Base-by-base conservation (phyloP, 1,139 yeast genomes). In the Yamadazyma dendronema region DNA sequence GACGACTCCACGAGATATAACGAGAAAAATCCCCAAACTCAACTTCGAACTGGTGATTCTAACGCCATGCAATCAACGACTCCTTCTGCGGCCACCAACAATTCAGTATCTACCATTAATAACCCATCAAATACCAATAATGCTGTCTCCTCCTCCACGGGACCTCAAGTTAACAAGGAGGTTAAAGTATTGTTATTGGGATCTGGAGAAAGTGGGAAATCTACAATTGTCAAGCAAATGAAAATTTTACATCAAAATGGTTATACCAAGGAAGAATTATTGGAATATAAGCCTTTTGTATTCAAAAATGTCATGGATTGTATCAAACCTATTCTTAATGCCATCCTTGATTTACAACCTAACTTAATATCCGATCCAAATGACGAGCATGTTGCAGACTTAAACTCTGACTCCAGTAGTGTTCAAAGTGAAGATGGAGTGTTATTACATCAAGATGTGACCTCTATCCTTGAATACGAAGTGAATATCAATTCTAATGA, bases 141-240 rank as follows among this genome's bases (percentile, higher is more conserved):
- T 9, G 14, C 11, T 17, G 13, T 15, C 16, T 26, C 22, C 23
- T 26, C 5, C 26, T 25, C 16, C 10, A 2, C 16, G 9, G 16
- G 16, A n/a, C 28, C 7, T n/a, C 36, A 19, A 8, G 22, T 39
- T 4, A 57, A 54, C 16, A 67, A 68, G 40, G 80, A 76, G 44
- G 76, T 81, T 24, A 84, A 84, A 54, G 78, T 82, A 30, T 62
- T 84, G 27, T 62, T 84, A 30, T 61, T 84, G 37, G 94, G 94
- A 6, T 80, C 90, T 0, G 94, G 92, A 17, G 94, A 84, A 53
- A 76, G 84, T 50, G 92, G 92, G 12, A 84, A 84, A 52, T 81
- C 89, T 3, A 84, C 92, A 4, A 79, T 84, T 33, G 75, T 84
- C 35, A 84, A 83, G 53, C 92, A 84, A 57, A 73, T 84, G 67